A percentile compares a stretch with the other conserved stretches of the same genome.
These are phyloP conservation scores for Penicillium hesseltinei DNA, from an alignment of 2,329 filamentous ascomycete species.

Conservation along the genomic window DNA sequence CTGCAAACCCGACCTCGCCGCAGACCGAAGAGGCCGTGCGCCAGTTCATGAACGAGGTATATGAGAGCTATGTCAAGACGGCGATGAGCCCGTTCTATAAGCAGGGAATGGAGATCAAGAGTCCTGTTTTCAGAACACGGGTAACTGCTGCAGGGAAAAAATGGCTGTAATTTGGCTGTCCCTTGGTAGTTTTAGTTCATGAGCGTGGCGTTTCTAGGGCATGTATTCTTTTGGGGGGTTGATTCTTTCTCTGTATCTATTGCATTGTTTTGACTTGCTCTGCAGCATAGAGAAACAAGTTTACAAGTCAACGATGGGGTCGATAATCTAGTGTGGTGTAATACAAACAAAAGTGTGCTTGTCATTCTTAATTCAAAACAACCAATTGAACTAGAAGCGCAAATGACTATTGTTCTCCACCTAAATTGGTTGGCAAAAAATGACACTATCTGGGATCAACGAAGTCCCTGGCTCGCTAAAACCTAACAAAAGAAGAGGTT, in stretches of 20 bases:
- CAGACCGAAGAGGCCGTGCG: conserved; percentile 94
- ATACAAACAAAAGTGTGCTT: neutral
- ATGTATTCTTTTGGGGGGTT: conserved; percentile 7
- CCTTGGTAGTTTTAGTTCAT: conserved; percentile 6
- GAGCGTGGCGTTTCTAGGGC: conserved; percentile 26
- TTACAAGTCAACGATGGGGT: neutral
- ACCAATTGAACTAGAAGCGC: neutral
- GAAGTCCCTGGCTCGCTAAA: neutral
- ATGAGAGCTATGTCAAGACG: conserved; percentile 95
- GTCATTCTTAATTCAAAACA: neutral
- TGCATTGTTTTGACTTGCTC: neutral
- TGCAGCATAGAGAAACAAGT: neutral
- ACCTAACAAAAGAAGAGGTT: neutral
- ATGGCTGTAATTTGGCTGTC: conserved; percentile 61
- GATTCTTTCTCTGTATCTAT: neutral
- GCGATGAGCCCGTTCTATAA: conserved; percentile 96
- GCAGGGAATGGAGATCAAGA: conserved; percentile 79
- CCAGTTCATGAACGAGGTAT: conserved; percentile 92
- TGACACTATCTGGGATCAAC: neutral
- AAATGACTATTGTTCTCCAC: neutral
- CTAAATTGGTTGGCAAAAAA: neutral
- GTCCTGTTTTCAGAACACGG: conserved; percentile 77
- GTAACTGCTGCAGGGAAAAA: conserved; percentile 89
- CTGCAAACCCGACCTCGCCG: conserved; percentile 79
- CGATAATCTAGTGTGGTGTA: neutral